These are phyloP conservation scores for Hawksworthiomyces lignivorus DNA, from an alignment of 2,329 filamentous ascomycete genomes.

Conservation along the genomic window DNA sequence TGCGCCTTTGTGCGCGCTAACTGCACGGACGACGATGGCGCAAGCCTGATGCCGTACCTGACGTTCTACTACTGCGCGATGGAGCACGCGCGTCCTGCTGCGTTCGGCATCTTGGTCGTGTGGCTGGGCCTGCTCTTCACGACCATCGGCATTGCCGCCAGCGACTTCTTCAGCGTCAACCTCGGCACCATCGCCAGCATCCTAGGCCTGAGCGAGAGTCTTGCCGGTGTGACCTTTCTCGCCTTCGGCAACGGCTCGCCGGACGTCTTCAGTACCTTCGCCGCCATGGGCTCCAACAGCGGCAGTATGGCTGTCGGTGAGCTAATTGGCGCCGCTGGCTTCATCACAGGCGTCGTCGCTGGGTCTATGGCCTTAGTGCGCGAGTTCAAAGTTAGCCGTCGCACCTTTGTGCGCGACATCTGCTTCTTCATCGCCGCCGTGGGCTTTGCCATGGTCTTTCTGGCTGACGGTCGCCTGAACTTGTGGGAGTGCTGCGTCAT, in stretches of 20 bases:
- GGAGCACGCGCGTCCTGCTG: conserved; percentile 59
- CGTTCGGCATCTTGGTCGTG: conserved; percentile 67
- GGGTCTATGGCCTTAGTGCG: conserved; percentile 96
- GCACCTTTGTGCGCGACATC: conserved; percentile 86
- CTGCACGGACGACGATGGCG: conserved; percentile 83
- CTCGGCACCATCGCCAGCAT: conserved; percentile 85
- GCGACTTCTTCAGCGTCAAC: conserved; percentile 97
- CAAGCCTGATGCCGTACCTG: conserved; percentile 82
- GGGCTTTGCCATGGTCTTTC: conserved; percentile 76
- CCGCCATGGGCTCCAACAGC: conserved; percentile 93
- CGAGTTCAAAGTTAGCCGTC: conserved; percentile 84
- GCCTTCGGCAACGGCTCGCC: conserved; percentile 97
- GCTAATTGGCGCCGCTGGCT: conserved; percentile 86
- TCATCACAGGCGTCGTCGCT: conserved; percentile 93
- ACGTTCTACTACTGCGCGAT: conserved; percentile 84
- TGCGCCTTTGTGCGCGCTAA: conserved; percentile 79
- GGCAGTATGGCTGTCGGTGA: conserved; percentile 96
- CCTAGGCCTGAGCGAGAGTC: conserved; percentile 87
- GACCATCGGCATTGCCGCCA: conserved; percentile 94
- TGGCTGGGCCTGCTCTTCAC: conserved; percentile 91
- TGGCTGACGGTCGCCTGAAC: conserved; percentile 75
- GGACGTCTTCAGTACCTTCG: conserved; percentile 97
- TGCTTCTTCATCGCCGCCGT: conserved; percentile 86
- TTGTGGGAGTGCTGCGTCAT: conserved; percentile 86
- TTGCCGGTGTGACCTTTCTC: conserved; percentile 92